Conservation (phyloP, 139 green algal species). For the Picochlorum sp. region DNA sequence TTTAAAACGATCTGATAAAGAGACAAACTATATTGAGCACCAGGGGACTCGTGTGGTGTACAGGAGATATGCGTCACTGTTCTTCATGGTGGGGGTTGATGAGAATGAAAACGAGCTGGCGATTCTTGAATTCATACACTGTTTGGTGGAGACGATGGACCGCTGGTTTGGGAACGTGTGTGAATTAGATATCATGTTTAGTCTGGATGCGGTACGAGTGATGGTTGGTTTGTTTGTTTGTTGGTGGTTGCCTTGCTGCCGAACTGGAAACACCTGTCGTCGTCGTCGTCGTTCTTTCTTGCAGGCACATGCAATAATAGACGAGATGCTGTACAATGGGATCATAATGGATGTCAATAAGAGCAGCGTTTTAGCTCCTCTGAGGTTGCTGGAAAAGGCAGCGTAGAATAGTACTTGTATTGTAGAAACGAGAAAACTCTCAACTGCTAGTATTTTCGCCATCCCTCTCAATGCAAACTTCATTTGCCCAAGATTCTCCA, state of each 20-base stretch:
- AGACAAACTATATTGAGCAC: constrained; percentile 97
- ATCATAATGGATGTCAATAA: constrained; percentile 95
- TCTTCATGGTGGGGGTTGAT: constrained; percentile 95
- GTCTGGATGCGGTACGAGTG: constrained; percentile 83
- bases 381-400: constrained; percentile 72
- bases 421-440: background rate
- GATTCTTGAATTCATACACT: constrained; percentile 93
- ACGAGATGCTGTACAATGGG: constrained; percentile 88
- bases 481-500: constrained; percentile 43
- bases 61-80: constrained; percentile 90
- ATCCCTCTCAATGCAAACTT: constrained; percentile 12
- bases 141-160: constrained; percentile 76
- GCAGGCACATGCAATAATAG: constrained; percentile 91
- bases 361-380: constrained; percentile 64
- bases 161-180: constrained; percentile 79
- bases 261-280: too few species aligned
- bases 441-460: background rate
- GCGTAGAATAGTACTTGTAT: background rate
- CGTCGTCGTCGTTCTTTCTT: background rate
- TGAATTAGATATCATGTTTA: constrained; percentile 97
- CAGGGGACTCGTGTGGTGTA: constrained; percentile 89
- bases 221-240: constrained; percentile 37
- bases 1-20: constrained; percentile 78
- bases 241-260: too few species aligned
- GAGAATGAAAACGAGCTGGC: constrained; percentile 95